Conservation (phyloP, 2,329 filamentous ascomycete genomes). For the Curvularia eragrostidis region DNA sequence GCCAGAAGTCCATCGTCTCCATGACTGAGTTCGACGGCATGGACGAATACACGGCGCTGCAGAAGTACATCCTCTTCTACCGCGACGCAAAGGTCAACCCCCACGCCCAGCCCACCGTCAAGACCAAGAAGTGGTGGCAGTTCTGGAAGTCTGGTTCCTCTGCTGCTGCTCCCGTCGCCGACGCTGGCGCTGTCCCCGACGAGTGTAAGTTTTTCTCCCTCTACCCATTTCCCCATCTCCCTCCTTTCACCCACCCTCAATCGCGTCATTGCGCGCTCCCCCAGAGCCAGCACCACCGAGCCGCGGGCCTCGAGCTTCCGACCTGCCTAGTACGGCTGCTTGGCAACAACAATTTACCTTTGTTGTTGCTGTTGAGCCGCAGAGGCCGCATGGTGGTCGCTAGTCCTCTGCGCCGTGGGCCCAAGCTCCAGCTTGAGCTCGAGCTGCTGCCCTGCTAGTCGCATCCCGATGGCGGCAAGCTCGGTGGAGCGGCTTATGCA, state of each 20-base stretch:
- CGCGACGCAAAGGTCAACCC: conserved; percentile 63
- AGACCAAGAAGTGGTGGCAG: conserved; percentile 64
- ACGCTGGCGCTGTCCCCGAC: conserved; percentile 60
- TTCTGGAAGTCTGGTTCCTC: conserved; percentile 58
- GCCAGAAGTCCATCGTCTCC: conserved; percentile 46
- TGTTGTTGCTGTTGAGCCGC: conserved; percentile 25
- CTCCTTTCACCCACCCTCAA: not conserved
- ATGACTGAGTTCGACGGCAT: conserved; percentile 53
- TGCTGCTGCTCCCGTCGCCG: conserved; percentile 39
- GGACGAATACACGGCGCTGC: conserved; percentile 70
- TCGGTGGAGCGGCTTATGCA: conserved; percentile 31
- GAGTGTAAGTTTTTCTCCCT: conserved; percentile 50
- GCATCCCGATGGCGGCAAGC: conserved; percentile 19
- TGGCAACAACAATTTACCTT: conserved; percentile 10
- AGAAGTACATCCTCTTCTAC: conserved; percentile 72
- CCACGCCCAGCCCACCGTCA: conserved; percentile 54
- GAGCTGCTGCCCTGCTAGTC: conserved; percentile 23
- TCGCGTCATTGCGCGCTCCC: not conserved
- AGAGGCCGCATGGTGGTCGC: conserved; percentile 17
- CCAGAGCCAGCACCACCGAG: not conserved
- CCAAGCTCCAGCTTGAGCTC: conserved; percentile 20
- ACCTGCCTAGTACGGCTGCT: not conserved
- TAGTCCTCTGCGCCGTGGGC: conserved; percentile 15
- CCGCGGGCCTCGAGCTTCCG: not conserved
- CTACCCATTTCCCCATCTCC: not conserved